A percentile compares a stretch with the other conserved stretches of the same genome.
phyloP scores from a whole-genome alignment of 176 grass and related monocot genomes.

The Oryza rufipogon region DNA sequence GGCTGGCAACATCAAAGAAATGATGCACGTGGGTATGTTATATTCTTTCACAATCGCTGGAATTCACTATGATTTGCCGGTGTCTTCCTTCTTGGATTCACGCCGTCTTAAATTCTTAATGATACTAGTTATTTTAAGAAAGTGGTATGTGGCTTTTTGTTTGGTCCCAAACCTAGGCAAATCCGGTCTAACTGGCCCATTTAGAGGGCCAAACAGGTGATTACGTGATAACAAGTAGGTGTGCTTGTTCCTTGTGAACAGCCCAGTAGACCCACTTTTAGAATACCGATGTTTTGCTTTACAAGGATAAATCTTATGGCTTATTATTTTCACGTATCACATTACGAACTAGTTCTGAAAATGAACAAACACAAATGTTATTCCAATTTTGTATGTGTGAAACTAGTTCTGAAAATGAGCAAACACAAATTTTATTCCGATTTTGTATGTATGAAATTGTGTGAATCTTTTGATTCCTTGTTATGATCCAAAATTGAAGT shows the following conservation, averaged over 20 bases:
- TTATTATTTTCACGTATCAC: neutral
- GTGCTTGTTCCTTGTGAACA: neutral
- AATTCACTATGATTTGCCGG: neutral
- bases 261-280: neutral
- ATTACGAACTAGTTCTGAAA: neutral
- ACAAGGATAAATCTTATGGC: neutral
- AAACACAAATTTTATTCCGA: neutral
- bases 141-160: neutral
- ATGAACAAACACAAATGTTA: neutral
- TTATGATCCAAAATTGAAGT: neutral
- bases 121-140: neutral
- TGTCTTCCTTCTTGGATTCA: neutral
- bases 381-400: neutral
- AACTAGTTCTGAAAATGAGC: neutral
- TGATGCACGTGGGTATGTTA: constrained; percentile 48
- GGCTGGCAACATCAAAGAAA: constrained; percentile 35
- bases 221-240: neutral
- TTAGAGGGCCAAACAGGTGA: neutral
- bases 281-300: neutral
- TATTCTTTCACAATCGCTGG: constrained; percentile 20
- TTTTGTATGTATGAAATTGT: constrained; percentile 2
- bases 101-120: neutral
- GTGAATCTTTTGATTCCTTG: neutral
- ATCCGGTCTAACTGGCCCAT: neutral
- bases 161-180: neutral